Evolutionary conservation across 768 basidiomycete genomes (phyloP).

Genomic region (Lentinula sp.): DNA sequence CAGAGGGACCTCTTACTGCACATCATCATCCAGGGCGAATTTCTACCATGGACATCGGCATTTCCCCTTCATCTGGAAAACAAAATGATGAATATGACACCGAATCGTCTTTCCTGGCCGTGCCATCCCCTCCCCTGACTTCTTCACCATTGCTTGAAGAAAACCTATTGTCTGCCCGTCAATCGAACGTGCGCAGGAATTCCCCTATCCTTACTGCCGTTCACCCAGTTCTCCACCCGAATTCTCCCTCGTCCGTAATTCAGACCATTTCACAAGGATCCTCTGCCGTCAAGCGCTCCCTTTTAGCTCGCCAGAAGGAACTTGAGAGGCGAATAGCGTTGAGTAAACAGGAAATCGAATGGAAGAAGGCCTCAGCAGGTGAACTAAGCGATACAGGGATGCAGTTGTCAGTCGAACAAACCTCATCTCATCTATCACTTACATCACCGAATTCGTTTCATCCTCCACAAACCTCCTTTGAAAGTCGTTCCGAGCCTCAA

Average conservation of each 20-base stretch:
- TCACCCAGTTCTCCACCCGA: not conserved
- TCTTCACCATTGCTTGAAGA: too few relatives aligned
- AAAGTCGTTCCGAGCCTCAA: not conserved
- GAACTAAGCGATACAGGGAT: not conserved
- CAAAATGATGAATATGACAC: too few relatives aligned
- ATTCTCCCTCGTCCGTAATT: constrained; percentile 25
- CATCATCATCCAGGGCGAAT: too few relatives aligned
- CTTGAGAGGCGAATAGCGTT: constrained; percentile 35
- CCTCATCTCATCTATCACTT: not conserved
- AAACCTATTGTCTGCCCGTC: too few relatives aligned
- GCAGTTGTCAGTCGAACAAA: not conserved
- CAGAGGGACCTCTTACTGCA: not conserved
- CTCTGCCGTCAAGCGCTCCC: constrained; percentile 29
- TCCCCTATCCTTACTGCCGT: not conserved
- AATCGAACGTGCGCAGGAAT: too few relatives aligned
- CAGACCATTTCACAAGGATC: constrained; percentile 30
- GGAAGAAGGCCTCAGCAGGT: not conserved
- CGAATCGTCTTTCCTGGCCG: too few relatives aligned
- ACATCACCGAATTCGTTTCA: not conserved
- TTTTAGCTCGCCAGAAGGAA: constrained; percentile 36
- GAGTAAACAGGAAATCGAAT: constrained; percentile 28
- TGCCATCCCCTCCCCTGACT: too few relatives aligned
- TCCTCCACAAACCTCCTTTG: not conserved
- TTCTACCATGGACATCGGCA: too few relatives aligned
- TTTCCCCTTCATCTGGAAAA: too few relatives aligned